phyloP scores from a whole-genome alignment of 495 filamentous ascomycete genomes.

The Lineolata rhizophorae region DNA sequence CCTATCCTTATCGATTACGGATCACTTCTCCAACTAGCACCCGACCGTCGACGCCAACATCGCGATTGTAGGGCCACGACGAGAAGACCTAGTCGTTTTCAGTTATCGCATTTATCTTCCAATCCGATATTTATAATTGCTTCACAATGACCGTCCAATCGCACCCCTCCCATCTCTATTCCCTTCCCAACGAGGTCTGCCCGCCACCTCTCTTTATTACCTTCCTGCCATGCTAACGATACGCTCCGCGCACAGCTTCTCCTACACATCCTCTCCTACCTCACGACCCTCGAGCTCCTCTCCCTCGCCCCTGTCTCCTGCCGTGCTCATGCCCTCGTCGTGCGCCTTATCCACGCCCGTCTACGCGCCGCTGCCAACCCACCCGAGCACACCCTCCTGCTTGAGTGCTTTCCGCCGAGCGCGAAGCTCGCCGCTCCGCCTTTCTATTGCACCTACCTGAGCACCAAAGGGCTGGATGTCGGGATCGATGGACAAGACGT shows the following conservation, averaged over 20 bases:
- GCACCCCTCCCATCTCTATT: slow-evolving; percentile 21
- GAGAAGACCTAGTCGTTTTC: background rate
- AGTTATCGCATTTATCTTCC: background rate
- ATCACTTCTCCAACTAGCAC: too few species aligned
- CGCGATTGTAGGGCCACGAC: too few species aligned
- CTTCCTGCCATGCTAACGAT: too few species aligned
- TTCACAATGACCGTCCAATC: too few species aligned
- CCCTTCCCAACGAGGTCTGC: slow-evolving; percentile 32
- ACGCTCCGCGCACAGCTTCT: too few species aligned
- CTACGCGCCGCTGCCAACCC: slow-evolving; percentile 33
- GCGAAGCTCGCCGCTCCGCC: slow-evolving; percentile 45
- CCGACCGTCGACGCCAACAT: too few species aligned
- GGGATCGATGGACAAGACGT: too few species aligned
- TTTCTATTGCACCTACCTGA: slow-evolving; percentile 44
- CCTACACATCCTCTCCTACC: slow-evolving; percentile 34
- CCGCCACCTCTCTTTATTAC: too few species aligned
- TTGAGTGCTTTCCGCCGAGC: slow-evolving; percentile 58
- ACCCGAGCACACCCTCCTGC: slow-evolving; percentile 38
- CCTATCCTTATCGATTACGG: too few species aligned
- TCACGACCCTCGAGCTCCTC: slow-evolving; percentile 38
- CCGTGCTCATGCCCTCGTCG: slow-evolving; percentile 42
- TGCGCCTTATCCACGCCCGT: slow-evolving; percentile 45
- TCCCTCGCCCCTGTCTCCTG: slow-evolving; percentile 36
- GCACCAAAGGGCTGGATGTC: slow-evolving; percentile 25
- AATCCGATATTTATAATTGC: background rate